phyloP scores from a whole-genome alignment of 2,329 filamentous ascomycete species.

The Seiridium cupressi region DNA sequence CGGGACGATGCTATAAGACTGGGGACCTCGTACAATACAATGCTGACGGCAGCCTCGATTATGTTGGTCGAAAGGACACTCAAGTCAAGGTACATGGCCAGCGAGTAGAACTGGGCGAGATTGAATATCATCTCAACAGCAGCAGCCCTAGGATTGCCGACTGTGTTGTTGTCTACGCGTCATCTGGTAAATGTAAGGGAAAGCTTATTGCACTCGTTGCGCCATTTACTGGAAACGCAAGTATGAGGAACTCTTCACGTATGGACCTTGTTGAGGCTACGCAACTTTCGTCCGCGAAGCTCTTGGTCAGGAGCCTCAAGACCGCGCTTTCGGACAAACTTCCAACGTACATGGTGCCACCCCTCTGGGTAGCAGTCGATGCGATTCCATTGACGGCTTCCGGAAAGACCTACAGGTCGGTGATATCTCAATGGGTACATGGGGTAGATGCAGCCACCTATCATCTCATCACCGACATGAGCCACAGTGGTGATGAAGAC shows the following conservation, averaged over 20 bases:
- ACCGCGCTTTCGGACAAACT: constrained; percentile 4
- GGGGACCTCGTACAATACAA: constrained; percentile 8
- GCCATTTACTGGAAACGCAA: constrained; percentile 19
- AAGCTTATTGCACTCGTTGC: constrained; percentile 20
- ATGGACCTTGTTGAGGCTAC: constrained; percentile 21
- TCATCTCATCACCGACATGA: neutral
- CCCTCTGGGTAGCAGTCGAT: constrained; percentile 6
- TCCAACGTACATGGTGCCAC: constrained; percentile 15
- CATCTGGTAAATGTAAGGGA: constrained; percentile 13
- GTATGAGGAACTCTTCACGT: constrained; percentile 11
- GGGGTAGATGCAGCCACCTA: constrained; percentile 9
- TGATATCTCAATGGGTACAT: constrained; percentile 6
- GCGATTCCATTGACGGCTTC: constrained; percentile 14
- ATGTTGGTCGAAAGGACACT: constrained; percentile 7
- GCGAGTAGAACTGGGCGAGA: constrained; percentile 11
- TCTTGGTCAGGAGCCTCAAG: neutral
- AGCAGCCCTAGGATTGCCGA: neutral
- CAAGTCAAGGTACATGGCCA: constrained; percentile 10
- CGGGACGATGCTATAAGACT: constrained; percentile 1
- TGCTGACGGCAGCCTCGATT: constrained; percentile 2
- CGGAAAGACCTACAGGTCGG: constrained; percentile 13
- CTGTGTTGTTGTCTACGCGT: constrained; percentile 2
- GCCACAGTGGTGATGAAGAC: neutral
- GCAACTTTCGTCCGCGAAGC: constrained; percentile 14
- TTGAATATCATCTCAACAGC: constrained; percentile 8